phyloP scores from a whole-genome alignment of 225 moss, liverwort and hornwort genomes.

The Neckera pumila region DNA sequence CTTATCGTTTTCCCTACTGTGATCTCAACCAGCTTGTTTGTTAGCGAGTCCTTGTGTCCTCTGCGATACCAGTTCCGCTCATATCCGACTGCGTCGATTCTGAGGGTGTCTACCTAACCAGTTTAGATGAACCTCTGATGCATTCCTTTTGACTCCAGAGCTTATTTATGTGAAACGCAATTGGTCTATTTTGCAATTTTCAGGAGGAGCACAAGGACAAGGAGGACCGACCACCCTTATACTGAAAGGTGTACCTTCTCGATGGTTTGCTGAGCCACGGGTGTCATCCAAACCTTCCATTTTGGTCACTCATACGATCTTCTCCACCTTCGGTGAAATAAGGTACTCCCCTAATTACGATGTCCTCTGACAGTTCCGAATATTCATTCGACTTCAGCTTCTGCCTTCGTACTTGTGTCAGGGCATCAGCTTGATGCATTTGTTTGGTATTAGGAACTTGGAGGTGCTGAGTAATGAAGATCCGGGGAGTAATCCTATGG shows the following conservation, averaged over 20 bases:
- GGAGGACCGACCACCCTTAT: slow-evolving; percentile 37
- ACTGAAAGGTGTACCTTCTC: slow-evolving; percentile 47
- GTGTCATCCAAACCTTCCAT: slow-evolving; percentile 62
- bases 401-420: background rate
- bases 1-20: background rate
- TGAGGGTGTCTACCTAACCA: background rate
- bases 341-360: slow-evolving; percentile 10
- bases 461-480: slow-evolving; percentile 55
- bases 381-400: background rate
- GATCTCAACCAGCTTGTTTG: background rate
- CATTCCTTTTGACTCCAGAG: background rate
- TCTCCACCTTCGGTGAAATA: slow-evolving; percentile 48
- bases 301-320: slow-evolving; percentile 57
- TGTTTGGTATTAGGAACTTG: slow-evolving; percentile 32
- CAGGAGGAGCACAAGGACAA: slow-evolving; percentile 19
- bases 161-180: background rate
- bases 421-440: background rate
- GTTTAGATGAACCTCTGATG: background rate
- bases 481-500: slow-evolving; percentile 10
- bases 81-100: background rate
- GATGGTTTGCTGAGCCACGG: slow-evolving; percentile 53
- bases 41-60: background rate
- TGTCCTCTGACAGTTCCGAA: background rate
- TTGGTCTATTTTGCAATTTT: background rate
- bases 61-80: background rate